A percentile compares a stretch with the other conserved stretches of the same genome.
Evolutionary conservation across 192 early-diverging fungal species (phyloP).

Genomic region (Linnemannia zychae): DNA sequence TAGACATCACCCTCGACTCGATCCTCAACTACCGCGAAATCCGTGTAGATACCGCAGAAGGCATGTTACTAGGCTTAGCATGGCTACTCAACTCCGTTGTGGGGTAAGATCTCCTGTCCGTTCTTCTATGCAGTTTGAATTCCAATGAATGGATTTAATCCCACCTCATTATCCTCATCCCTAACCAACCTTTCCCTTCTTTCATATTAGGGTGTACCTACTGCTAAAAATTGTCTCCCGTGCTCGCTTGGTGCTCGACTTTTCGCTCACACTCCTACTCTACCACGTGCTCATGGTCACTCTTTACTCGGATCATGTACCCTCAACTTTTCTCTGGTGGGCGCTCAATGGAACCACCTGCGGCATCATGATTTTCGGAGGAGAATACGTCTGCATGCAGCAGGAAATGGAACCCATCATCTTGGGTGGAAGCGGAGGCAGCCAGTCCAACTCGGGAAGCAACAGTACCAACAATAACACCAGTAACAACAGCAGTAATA

Average conservation of each 20-base stretch:
- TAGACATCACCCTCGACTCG: conserved; percentile 73
- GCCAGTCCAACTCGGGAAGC: not conserved
- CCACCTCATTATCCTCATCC: too few relatives aligned
- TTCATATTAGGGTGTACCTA: conserved; percentile 52
- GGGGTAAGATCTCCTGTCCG: conserved; percentile 51
- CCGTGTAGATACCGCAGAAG: conserved; percentile 71
- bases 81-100: conserved; percentile 74
- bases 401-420: conserved; percentile 85
- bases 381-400: conserved; percentile 86
- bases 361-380: conserved; percentile 77
- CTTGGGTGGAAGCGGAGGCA: conserved; percentile 31
- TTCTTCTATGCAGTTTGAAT: not conserved
- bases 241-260: conserved; percentile 83
- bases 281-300: conserved; percentile 74
- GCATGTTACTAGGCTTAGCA: conserved; percentile 77
- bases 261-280: conserved; percentile 77
- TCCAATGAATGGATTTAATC: not conserved
- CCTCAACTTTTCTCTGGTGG: conserved; percentile 79
- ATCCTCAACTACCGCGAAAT: conserved; percentile 74
- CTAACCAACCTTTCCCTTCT: not conserved
- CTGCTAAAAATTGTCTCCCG: conserved; percentile 77
- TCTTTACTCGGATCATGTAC: conserved; percentile 71
- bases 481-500: conserved; percentile 3
- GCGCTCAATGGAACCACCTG: conserved; percentile 63
- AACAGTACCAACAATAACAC: not conserved